Percentiles rank a stretch among this genome's conserved stretches.
phyloP scores from a whole-genome alignment of 106 monocot genomes.

The Chionographis japonica region DNA sequence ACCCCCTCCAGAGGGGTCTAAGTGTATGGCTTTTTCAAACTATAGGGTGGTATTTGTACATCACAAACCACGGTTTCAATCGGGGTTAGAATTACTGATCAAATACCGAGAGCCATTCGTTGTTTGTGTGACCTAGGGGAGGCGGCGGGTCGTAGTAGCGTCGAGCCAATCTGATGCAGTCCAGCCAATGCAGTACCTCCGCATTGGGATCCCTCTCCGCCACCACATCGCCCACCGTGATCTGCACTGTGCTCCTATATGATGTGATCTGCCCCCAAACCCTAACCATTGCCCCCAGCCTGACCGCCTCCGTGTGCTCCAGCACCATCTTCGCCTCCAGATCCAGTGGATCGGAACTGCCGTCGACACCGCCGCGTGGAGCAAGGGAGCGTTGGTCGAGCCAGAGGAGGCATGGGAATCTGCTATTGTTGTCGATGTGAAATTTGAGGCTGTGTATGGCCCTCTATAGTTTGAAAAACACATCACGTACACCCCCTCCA shows the following conservation, averaged over 20 bases:
- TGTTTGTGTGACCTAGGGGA: no score
- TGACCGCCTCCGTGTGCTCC: slow-evolving; percentile 34
- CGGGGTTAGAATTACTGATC: no score
- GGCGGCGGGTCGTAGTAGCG: slow-evolving; percentile 19
- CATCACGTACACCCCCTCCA: no score
- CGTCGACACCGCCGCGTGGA: neutral
- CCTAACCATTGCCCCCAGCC: slow-evolving; percentile 52
- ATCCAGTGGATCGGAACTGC: slow-evolving; percentile 12
- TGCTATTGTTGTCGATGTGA: slow-evolving; percentile 73
- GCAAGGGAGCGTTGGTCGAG: slow-evolving; percentile 42
- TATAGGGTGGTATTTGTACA: no score
- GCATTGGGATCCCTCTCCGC: slow-evolving; percentile 76
- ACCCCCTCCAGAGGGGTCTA: no score
- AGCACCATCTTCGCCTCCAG: slow-evolving; percentile 19
- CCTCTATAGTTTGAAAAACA: no score
- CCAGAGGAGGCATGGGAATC: slow-evolving; percentile 88
- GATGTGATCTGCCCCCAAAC: slow-evolving; percentile 58
- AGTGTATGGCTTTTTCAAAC: no score
- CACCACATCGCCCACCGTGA: slow-evolving; percentile 64
- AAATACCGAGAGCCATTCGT: no score
- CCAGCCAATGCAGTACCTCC: slow-evolving; percentile 66
- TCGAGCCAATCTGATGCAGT: slow-evolving; percentile 51
- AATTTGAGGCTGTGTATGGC: no score
- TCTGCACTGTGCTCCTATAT: slow-evolving; percentile 50
- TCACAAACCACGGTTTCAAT: no score